phyloP scores from a whole-genome alignment of 2,329 filamentous ascomycete species.

The Tolypocladium capitatum region DNA sequence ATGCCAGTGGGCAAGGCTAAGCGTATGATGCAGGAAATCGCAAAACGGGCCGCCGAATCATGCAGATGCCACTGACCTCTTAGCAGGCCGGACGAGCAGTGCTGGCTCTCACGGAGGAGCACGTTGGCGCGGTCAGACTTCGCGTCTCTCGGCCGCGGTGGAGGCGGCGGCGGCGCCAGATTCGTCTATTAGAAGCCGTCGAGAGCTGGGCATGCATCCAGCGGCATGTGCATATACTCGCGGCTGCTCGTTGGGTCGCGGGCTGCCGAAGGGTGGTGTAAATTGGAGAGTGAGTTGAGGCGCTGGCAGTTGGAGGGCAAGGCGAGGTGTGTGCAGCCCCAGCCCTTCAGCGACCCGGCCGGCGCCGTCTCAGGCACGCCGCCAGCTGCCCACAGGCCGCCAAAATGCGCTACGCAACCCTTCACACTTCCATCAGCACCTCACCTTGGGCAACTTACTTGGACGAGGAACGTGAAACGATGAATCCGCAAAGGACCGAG shows the following conservation, averaged over 20 bases:
- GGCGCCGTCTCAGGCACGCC: background rate
- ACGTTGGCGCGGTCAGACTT: background rate
- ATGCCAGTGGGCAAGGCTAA: background rate
- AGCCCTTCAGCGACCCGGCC: background rate
- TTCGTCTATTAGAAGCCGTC: background rate
- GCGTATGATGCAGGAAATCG: background rate
- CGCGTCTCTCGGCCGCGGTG: background rate
- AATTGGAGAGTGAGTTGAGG: slow-evolving; percentile 1
- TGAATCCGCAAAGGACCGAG: background rate
- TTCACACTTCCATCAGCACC: background rate
- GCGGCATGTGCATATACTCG: background rate
- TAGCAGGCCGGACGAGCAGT: background rate
- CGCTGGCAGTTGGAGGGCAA: background rate
- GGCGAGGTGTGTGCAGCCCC: background rate
- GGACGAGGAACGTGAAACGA: background rate
- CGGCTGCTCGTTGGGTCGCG: background rate
- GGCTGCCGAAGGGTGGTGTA: background rate
- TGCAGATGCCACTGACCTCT: background rate
- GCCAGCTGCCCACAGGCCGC: background rate
- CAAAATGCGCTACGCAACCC: background rate
- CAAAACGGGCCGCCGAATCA: background rate
- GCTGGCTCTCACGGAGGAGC: background rate
- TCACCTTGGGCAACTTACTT: background rate
- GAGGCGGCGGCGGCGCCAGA: background rate
- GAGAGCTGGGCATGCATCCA: background rate